A percentile compares a stretch with the other conserved stretches of the same genome.
phyloP scores from a whole-genome alignment of 1,284 basidiomycete genomes.

The Rhodotorula sp. region DNA sequence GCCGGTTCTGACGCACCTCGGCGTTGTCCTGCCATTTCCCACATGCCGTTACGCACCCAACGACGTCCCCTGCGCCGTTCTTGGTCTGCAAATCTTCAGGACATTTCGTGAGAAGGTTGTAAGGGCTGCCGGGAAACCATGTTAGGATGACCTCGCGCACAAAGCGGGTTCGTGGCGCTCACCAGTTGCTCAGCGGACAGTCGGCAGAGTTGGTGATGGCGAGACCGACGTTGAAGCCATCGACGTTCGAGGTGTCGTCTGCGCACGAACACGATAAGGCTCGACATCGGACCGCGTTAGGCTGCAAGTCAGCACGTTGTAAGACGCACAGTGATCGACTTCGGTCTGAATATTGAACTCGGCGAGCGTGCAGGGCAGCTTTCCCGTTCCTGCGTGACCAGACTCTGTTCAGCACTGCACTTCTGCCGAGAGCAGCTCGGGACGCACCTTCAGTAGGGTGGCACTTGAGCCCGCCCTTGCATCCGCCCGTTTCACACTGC shows the following conservation, averaged over 20 bases:
- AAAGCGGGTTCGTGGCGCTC: neutral
- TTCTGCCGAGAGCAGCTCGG: neutral
- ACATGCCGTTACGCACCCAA: conserved; percentile 12
- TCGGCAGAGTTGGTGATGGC: conserved; percentile 12
- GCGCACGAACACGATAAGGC: neutral
- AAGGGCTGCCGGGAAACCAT: neutral
- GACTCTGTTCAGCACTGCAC: accelerated
- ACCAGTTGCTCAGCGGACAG: conserved; percentile 22
- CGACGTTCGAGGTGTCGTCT: conserved; percentile 12
- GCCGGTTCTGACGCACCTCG: neutral
- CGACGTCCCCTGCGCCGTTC: neutral
- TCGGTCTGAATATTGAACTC: conserved; percentile 17
- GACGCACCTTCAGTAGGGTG: neutral
- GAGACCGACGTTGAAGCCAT: conserved; percentile 13
- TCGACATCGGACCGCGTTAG: neutral
- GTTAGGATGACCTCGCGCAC: no score
- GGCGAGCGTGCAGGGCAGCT: neutral
- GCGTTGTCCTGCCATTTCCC: neutral
- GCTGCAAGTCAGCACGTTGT: no score
- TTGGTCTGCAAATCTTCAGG: conserved; percentile 8
- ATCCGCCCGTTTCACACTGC: conserved; percentile 4
- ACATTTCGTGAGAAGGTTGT: conserved; percentile 10
- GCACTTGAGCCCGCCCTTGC: conserved; percentile 16
- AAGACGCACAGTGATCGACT: conserved; percentile 1
- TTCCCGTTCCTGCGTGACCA: neutral